Evolutionary conservation across 148 eudicot species (phyloP), one percentile per base, ranked within the genome.

Genomic region (Dysphania ambrosioides): DNA sequence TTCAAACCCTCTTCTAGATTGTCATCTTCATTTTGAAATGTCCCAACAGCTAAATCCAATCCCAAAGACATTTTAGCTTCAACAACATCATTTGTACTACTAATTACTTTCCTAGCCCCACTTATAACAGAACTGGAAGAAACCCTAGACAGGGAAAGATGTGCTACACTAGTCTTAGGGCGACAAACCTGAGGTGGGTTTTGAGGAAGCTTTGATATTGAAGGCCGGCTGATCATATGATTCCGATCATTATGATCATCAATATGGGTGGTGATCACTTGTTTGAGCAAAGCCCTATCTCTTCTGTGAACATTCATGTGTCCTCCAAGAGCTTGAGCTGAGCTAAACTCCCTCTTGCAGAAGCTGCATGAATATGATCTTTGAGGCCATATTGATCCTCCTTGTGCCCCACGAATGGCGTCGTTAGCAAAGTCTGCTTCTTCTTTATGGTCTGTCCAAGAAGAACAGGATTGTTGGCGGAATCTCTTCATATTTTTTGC

Each of bases 251-350:
- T 12, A 58, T 6, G 36, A 21, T 8, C 40, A 59, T 41, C 65
- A 59, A 49, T 15, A 53, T 47, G 26, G 34, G 34, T 24, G 41
- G 57, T 36, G 24, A 34, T 55, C 58, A 70, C 75, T 76, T 82
- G 89, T 83, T 86, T 87, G 51, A 89, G 91, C 70, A 78, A 73
- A 44, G 93, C 93, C 65, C 88, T 87, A 74, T 89, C 91, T 55
- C 91, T 84, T 66, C 93, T 84, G 63, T 90, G 93, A 72, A 89
- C 85, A 83, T 89, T 89, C 93, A 89, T 89, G 78, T 89, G 93
- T 23, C 93, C 90, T 21, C 94, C 94, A n/a, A 90, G 86, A 59
- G 94, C 94, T 85, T 90, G 94, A 41, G 94, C 91, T 35, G 91
- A 87, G 71, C 78, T 83, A 53, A 90, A 90, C 63, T 84, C 86